Evolutionary conservation across 257 asterid genomes (phyloP).

Genomic region (Capsicum chinense): DNA sequence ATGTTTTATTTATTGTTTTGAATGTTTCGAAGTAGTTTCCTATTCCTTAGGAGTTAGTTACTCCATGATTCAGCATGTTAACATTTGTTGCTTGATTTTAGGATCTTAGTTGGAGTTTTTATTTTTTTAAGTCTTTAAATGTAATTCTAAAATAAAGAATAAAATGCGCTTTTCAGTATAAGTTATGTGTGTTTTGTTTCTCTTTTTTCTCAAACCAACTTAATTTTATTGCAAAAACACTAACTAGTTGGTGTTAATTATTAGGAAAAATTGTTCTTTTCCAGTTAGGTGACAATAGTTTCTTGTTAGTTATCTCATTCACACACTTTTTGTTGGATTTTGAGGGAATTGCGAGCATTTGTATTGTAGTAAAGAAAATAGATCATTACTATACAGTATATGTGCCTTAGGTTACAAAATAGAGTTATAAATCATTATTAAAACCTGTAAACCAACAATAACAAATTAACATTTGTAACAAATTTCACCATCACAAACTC

Average conservation of each 20-base stretch:
- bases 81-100: too few relatives aligned
- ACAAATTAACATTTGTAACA: conserved; percentile 42
- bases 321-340: neutral
- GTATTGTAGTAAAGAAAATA: neutral
- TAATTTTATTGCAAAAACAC: too few relatives aligned
- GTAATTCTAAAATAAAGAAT: too few relatives aligned
- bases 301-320: neutral
- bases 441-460: neutral
- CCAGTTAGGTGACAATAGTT: neutral
- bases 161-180: too few relatives aligned
- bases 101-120: too few relatives aligned
- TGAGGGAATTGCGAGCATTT: neutral
- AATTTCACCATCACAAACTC: conserved; percentile 57
- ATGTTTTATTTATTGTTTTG: too few relatives aligned
- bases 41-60: too few relatives aligned
- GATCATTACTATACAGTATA: neutral
- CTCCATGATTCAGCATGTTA: too few relatives aligned
- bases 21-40: too few relatives aligned
- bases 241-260: neutral
- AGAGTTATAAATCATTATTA: neutral
- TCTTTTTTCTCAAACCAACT: too few relatives aligned
- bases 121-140: too few relatives aligned
- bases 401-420: neutral
- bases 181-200: too few relatives aligned
- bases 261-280: neutral